phyloP scores from a whole-genome alignment of 2,329 filamentous ascomycete species.

The Aspergillus ibericus region DNA sequence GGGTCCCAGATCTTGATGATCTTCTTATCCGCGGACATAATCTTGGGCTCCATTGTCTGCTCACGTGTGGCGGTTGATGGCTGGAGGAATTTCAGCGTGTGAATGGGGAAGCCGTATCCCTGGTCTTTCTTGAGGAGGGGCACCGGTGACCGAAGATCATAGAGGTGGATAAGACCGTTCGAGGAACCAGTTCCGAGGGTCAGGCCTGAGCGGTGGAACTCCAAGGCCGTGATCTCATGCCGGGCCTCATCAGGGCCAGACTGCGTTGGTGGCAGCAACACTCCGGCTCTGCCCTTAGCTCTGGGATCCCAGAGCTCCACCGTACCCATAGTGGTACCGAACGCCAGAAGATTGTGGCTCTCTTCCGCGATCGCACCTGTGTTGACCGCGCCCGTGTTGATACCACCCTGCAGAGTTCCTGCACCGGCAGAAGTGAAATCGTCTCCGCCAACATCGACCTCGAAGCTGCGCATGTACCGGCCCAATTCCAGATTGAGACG shows the following conservation, averaged over 20 bases:
- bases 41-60: slow-evolving; percentile 67
- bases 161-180: slow-evolving; percentile 82
- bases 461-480: slow-evolving; percentile 90
- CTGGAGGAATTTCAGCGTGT: slow-evolving; percentile 71
- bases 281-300: slow-evolving; percentile 75
- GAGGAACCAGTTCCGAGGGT: slow-evolving; percentile 86
- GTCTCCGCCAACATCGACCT: slow-evolving; percentile 85
- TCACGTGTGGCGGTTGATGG: slow-evolving; percentile 70
- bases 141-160: slow-evolving; percentile 84
- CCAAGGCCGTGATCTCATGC: slow-evolving; percentile 76
- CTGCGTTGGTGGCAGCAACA: slow-evolving; percentile 61
- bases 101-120: slow-evolving; percentile 89
- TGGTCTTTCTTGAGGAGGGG: slow-evolving; percentile 91
- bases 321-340: slow-evolving; percentile 91
- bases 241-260: slow-evolving; percentile 41
- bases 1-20: slow-evolving; percentile 98
- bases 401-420: slow-evolving; percentile 79
- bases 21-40: slow-evolving; percentile 87
- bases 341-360: slow-evolving; percentile 86
- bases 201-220: slow-evolving; percentile 81
- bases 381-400: slow-evolving; percentile 83
- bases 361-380: slow-evolving; percentile 81
- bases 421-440: slow-evolving; percentile 66
- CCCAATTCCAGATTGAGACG: slow-evolving; percentile 88
- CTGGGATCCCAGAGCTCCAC: slow-evolving; percentile 96